These are phyloP conservation scores for Isatis lusitanica DNA, from an alignment of 441 rosid genomes.

Conservation along the genomic window DNA sequence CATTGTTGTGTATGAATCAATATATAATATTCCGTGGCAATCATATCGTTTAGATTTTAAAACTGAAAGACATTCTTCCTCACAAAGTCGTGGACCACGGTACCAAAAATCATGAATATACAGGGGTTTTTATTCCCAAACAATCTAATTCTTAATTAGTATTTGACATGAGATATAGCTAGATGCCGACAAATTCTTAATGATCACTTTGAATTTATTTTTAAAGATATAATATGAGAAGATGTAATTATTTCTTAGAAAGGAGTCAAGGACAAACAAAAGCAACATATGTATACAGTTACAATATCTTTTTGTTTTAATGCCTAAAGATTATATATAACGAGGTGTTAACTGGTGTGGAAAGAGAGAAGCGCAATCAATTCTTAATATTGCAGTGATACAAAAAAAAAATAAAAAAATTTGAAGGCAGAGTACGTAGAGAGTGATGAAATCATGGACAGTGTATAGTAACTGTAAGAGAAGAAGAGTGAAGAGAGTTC, in stretches of 20 bases:
- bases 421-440: constrained; percentile 31
- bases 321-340: constrained; percentile 13
- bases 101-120: constrained; percentile 26
- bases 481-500: constrained; percentile 11
- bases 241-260: constrained; percentile 33
- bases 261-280: constrained; percentile 33
- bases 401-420: background rate
- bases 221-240: constrained; percentile 19
- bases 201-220: constrained; percentile 26
- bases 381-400: constrained; percentile 21
- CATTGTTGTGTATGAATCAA: constrained; percentile 27
- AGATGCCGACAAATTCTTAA: constrained; percentile 39
- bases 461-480: constrained; percentile 38
- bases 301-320: background rate
- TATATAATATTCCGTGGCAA: constrained; percentile 26
- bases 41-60: constrained; percentile 29
- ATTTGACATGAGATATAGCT: constrained; percentile 32
- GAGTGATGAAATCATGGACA: constrained; percentile 40
- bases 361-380: constrained; percentile 35
- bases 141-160: constrained; percentile 13
- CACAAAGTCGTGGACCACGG: constrained; percentile 39
- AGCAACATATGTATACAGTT: constrained; percentile 24
- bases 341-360: constrained; percentile 35
- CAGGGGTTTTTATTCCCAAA: constrained; percentile 5
- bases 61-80: constrained; percentile 37